Base-by-base conservation (phyloP, 2,329 filamentous ascomycete genomes). In the Sporothrix luriei region DNA sequence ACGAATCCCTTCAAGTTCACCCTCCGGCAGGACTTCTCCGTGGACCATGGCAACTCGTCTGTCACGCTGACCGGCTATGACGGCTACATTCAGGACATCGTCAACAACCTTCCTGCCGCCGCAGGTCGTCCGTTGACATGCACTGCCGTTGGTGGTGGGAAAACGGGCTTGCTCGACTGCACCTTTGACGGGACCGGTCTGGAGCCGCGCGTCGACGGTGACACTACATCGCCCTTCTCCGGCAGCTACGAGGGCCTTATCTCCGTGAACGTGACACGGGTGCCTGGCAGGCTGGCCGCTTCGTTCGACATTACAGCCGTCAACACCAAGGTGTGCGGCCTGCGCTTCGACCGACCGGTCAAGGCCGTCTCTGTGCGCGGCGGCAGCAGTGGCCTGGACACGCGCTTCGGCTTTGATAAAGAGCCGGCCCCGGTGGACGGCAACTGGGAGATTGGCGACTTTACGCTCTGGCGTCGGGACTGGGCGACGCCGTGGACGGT, bases 1-100 rank as follows among this genome's bases (percentile, higher is more conserved):
- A 85, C 88, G 71, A 91, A 89, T 77, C 87, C 92, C 49, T 88
- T 97, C 78, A 98, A 98, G 79, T 84, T 94, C 62, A 96, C 89
- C 79, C 97, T 98, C 78, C 83, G 91, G 65, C 94, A 99, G 77
- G 86, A 87, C 11, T 83, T 97, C 62, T 87, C 97, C 73, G 85
- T 97, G 11, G 91, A 92, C 73, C 87, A 84, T 4, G 89, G 89
- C n/a, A 81, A 84, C 16, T 92, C 93, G 73, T 82, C 81, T 2
- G 91, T 94, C 52, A 88, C 87, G 46, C 81, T 97, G 10, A 85
- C 84, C 0, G 93, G 93, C 0, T 78, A 93, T 2, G 83, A 88
- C 72, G 83, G 87, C 4, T 96, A 88, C 77, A 80, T 95, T 0
- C 82, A 86, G 14, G 80, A 85, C 46, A 87, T 94, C 59, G 86